Evolutionary conservation across 768 basidiomycete genomes (phyloP), one percentile per base, ranked within the genome.

Genomic region (Rhizopogon rudus): DNA sequence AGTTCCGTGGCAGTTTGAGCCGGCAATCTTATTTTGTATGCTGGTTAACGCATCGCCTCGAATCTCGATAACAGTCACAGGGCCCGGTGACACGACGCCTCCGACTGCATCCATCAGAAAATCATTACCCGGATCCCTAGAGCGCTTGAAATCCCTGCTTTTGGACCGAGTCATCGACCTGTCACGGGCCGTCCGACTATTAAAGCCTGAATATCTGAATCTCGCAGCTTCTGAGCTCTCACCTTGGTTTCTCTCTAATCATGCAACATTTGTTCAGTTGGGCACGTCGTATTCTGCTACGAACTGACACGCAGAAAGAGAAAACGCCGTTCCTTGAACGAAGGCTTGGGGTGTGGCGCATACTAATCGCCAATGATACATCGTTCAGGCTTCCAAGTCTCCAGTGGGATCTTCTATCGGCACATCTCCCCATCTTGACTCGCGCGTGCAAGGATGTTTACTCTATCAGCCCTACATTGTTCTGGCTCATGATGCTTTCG

Each of bases 341-440:
- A 31, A 44, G 8, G 5, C 54, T 67, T 31, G 66, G 66, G 10
- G 51, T 67, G 31, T 67, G 66, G 66, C 67, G 65, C 16, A 25
- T 68, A 35, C 52, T 64, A 7, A 37, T 67, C 14, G 17, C 50
- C 17, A 59, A 62, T 8, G 57, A 63, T 17, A 35, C 14, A 35
- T 37, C 13, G 12, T 53, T 56, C n/a, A 41, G 35, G 13, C 20
- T 56, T 2, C 50, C 60, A 37, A 50, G 51, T 25, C 35, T 64
- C 33, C 43, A 49, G 16, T 64, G 25, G 45, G 40, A 54, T 13
- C 16, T 41, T 25, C 2, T 63, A 25, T 40, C 48, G 3, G 40
- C 53, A 0, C 29, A 25, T 8, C 6, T 59, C 9, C 44, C 48
- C 0, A 39, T 63, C 3, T 40, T 68, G 22, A 35, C 51, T 1